Evolutionary conservation across 1,284 basidiomycete species (phyloP).

Genomic region (Cryptococcus sp.): DNA sequence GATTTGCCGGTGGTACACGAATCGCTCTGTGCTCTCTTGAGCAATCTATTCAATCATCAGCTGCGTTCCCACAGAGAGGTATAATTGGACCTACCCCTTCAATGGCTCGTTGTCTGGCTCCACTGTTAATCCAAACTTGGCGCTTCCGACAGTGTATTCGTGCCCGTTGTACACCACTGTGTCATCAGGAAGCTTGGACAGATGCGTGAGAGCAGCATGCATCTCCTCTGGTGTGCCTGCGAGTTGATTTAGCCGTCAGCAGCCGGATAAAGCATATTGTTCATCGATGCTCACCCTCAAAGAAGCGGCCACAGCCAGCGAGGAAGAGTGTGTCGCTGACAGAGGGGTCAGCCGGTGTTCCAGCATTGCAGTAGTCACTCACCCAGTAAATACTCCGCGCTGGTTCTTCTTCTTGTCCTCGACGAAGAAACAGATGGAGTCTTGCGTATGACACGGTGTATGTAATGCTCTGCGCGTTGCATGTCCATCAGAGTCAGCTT

Average conservation of each 20-base stretch:
- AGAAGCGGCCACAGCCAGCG: conserved; percentile 94
- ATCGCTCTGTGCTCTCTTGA: conserved; percentile 40
- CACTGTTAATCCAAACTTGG: conserved; percentile 47
- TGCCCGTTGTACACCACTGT: conserved; percentile 90
- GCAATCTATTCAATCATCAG: conserved; percentile 25
- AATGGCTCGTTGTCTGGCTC: conserved; percentile 50
- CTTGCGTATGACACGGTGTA: conserved; percentile 95
- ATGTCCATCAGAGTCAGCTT: neutral
- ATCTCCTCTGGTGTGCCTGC: conserved; percentile 78
- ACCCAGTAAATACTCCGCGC: conserved; percentile 84
- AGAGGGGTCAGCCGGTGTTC: conserved; percentile 35
- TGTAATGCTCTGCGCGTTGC: conserved; percentile 66
- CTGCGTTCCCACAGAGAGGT: neutral
- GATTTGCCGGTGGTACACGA: conserved; percentile 52
- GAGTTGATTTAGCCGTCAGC: conserved; percentile 2
- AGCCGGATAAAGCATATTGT: conserved; percentile 2
- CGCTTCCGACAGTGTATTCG: conserved; percentile 78
- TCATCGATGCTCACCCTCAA: conserved; percentile 60
- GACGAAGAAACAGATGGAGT: conserved; percentile 88
- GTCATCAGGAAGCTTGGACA: conserved; percentile 72
- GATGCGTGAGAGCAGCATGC: conserved; percentile 73
- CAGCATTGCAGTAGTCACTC: conserved; percentile 12
- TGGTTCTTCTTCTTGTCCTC: conserved; percentile 65
- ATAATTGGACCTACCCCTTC: conserved; percentile 32
- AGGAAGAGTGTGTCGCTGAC: conserved; percentile 86